Base-by-base conservation (phyloP, 2,329 filamentous ascomycete genomes). In the Coniochaeta sp. region DNA sequence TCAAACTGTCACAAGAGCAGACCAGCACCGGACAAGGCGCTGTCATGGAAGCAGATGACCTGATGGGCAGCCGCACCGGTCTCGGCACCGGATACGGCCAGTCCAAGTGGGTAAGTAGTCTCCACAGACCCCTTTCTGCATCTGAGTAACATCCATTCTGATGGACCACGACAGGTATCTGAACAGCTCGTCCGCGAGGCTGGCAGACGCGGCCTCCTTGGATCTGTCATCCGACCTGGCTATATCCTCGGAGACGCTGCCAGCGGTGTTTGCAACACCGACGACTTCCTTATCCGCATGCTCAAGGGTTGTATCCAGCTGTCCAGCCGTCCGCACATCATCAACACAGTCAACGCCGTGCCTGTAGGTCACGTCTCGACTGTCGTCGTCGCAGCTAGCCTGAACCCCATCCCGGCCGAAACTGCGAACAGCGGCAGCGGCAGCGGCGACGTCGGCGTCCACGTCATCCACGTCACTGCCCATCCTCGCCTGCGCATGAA, bases 221-320 rank as follows among this genome's bases (percentile, higher is more conserved):
- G 91, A 17, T 82, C 87, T 24, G 84, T 96, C 47, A 79, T 96
- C 57, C 86, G 93, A 14, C 89, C 93, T 3, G 92, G 93, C 33
- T 97, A 97, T 71, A 86, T 97, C 40, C 81, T 89, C 4, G 93
- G 92, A 26, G 86, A 44, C 19, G 93, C 70, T 81, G 84, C 1
- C 74, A 79, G 52, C 14, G 93, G 93, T 58, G 83, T 84, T 63
- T 89, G 77, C 71, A 91, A 89, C 72, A 93, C 87, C 1, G 93
- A 98, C 69, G 93, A 97, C 74, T 98, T 97, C 78, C 77, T 98
- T 7, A 83, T 96, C 64, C 86, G 93, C 43, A 85, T 97, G 76
- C 77, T 88, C 60, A 96, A 97, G 77, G 93, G 91, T 61, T 96
- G 91, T 68, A 79, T 96, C 58, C 93, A 98, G 73, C 79, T 97